phyloP scores from a whole-genome alignment of 2,329 filamentous ascomycete genomes.

The Massarina eburnea region DNA sequence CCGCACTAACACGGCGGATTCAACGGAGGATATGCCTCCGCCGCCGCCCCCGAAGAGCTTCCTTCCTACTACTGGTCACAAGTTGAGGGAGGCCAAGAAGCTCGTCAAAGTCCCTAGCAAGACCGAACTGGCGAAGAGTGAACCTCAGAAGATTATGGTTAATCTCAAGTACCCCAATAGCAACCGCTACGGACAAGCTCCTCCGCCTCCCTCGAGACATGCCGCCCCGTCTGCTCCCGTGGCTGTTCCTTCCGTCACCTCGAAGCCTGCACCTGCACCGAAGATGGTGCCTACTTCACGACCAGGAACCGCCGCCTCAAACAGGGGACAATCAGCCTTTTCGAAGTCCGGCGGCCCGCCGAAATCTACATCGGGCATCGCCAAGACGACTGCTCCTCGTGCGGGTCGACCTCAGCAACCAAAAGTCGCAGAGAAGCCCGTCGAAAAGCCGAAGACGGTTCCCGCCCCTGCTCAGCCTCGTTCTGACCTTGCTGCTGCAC shows the following conservation, averaged over 20 bases:
- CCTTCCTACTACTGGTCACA: constrained; percentile 57
- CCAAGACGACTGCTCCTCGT: constrained; percentile 21
- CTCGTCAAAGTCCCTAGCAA: constrained; percentile 62
- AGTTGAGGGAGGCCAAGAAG: constrained; percentile 56
- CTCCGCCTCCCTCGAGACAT: constrained; percentile 15
- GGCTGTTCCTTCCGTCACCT: constrained; percentile 24
- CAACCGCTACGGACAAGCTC: constrained; percentile 38
- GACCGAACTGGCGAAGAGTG: constrained; percentile 60
- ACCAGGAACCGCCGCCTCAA: constrained; percentile 41
- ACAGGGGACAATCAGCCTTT: constrained; percentile 33
- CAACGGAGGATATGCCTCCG: constrained; percentile 60
- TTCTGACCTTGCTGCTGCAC: constrained; percentile 52
- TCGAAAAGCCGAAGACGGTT: constrained; percentile 68
- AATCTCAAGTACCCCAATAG: constrained; percentile 66
- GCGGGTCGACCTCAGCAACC: constrained; percentile 34
- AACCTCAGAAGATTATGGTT: constrained; percentile 64
- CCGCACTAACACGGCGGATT: constrained; percentile 37
- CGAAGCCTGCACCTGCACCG: constrained; percentile 17
- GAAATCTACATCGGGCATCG: constrained; percentile 25
- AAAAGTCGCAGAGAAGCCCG: constrained; percentile 67
- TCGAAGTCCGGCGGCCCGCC: constrained; percentile 24
- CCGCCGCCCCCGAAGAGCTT: constrained; percentile 59
- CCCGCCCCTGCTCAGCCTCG: constrained; percentile 40
- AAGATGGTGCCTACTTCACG: constrained; percentile 55
- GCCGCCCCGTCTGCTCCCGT: constrained; percentile 51